These are phyloP conservation scores for Leishmania major DNA, from an alignment of 208 protist genomes.

Conservation along the genomic window DNA sequence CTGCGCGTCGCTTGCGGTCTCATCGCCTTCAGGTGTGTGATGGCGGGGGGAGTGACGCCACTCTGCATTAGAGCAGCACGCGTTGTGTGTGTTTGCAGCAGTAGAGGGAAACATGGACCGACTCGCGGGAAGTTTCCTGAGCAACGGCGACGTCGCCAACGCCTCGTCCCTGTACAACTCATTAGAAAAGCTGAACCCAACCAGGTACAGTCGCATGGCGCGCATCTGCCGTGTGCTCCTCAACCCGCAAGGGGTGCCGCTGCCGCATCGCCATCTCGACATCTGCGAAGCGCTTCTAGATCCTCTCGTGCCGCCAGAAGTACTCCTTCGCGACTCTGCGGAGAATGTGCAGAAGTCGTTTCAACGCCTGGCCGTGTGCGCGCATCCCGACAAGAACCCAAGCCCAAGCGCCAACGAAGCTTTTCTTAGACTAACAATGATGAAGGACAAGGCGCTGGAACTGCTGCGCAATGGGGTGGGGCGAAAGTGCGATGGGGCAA, in stretches of 20 bases:
- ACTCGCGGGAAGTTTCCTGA: constrained; percentile 68
- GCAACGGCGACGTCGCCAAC: constrained; percentile 68
- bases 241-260: constrained; percentile 63
- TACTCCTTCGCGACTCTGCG: constrained; percentile 38
- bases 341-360: constrained; percentile 71
- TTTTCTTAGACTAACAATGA: constrained; percentile 63
- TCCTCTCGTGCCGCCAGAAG: constrained; percentile 50
- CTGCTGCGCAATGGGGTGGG: constrained; percentile 19
- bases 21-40: neutral
- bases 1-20: neutral
- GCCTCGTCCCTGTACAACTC: constrained; percentile 77
- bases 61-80: constrained; percentile 2
- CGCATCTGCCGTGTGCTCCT: constrained; percentile 74
- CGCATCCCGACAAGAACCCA: constrained; percentile 91
- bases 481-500: neutral
- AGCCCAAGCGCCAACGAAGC: constrained; percentile 67
- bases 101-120: constrained; percentile 54
- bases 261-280: constrained; percentile 76
- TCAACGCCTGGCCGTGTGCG: constrained; percentile 75
- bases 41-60: neutral
- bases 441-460: constrained; percentile 57
- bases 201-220: constrained; percentile 71
- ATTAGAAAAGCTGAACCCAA: constrained; percentile 67
- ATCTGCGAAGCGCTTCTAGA: constrained; percentile 85
- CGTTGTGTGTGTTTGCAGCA: neutral